Conservation (phyloP, 192 early-diverging fungal genomes). For the Haplosporangium gracile region DNA sequence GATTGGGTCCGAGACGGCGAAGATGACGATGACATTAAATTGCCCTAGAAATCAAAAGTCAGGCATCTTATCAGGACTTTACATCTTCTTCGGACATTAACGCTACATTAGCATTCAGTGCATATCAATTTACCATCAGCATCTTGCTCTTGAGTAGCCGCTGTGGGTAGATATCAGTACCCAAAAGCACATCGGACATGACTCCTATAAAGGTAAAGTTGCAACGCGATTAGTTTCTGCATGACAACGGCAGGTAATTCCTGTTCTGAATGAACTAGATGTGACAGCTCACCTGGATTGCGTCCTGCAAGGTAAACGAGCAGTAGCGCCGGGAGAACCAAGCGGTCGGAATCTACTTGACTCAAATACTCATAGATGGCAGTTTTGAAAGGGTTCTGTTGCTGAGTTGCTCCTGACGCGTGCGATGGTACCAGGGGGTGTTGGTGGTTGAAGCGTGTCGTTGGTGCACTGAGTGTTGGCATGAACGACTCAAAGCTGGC, state of each 20-base stretch:
- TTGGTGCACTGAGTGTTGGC: not conserved
- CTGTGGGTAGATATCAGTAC: slow-evolving; percentile 58
- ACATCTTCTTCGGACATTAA: not conserved
- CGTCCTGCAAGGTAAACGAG: slow-evolving; percentile 54
- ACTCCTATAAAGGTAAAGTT: slow-evolving; percentile 17
- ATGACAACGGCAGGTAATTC: not conserved
- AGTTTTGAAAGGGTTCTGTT: slow-evolving; percentile 52
- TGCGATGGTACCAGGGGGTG: not conserved
- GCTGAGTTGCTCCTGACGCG: slow-evolving; percentile 13
- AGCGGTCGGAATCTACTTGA: slow-evolving; percentile 32
- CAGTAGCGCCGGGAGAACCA: slow-evolving; percentile 50
- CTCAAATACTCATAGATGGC: slow-evolving; percentile 50
- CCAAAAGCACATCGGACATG: slow-evolving; percentile 55
- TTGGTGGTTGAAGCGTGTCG: not conserved
- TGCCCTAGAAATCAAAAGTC: slow-evolving; percentile 23
- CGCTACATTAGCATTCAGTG: not conserved
- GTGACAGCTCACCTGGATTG: slow-evolving; percentile 29
- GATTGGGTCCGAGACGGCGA: not conserved
- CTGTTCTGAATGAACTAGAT: not conserved
- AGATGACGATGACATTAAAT: slow-evolving; percentile 30
- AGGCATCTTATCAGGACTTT: not conserved
- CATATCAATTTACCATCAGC: slow-evolving; percentile 31
- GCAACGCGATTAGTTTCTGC: not conserved
- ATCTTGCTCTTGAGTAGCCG: slow-evolving; percentile 49
- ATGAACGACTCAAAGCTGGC: slow-evolving; percentile 23